A percentile compares a stretch with the other conserved stretches of the same genome.
Conservation (phyloP, 345 rosid genomes). For the Eucalyptus tenuipes region DNA sequence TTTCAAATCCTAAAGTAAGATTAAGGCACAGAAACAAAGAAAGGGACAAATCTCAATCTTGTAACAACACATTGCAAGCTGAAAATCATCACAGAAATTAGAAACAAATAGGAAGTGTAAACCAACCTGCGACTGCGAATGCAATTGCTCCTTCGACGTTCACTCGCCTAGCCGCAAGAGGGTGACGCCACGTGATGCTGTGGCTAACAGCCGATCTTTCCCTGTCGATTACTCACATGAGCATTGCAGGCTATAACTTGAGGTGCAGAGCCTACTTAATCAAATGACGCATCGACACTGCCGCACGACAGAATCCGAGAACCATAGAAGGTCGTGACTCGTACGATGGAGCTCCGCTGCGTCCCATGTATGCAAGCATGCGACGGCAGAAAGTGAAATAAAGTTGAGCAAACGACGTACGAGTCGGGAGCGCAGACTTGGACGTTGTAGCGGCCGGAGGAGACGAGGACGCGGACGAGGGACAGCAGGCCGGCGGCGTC, state of each 20-base stretch:
- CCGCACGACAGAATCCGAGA: neutral
- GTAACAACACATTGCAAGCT: neutral
- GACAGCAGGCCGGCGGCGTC: constrained; percentile 80
- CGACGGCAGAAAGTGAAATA: neutral
- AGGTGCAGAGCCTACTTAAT: neutral
- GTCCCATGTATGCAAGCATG: neutral
- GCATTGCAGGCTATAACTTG: neutral
- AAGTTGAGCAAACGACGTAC: constrained; percentile 13
- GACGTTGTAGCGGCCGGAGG: constrained; percentile 48
- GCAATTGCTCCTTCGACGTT: constrained; percentile 66
- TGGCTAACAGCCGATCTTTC: constrained; percentile 81
- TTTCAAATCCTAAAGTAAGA: neutral
- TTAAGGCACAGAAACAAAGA: neutral
- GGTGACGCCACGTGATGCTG: constrained; percentile 66
- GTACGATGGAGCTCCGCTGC: neutral
- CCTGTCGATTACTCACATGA: constrained; percentile 8
- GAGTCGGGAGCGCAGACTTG: constrained; percentile 89
- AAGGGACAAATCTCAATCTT: neutral
- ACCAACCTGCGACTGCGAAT: constrained; percentile 59
- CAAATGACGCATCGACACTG: neutral
- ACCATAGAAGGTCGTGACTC: neutral
- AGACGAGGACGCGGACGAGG: constrained; percentile 58
- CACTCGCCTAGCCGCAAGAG: constrained; percentile 40
- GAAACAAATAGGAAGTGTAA: neutral
- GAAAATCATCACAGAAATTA: neutral